phyloP scores from a whole-genome alignment of 148 eudicot species.

The Silene latifolia region DNA sequence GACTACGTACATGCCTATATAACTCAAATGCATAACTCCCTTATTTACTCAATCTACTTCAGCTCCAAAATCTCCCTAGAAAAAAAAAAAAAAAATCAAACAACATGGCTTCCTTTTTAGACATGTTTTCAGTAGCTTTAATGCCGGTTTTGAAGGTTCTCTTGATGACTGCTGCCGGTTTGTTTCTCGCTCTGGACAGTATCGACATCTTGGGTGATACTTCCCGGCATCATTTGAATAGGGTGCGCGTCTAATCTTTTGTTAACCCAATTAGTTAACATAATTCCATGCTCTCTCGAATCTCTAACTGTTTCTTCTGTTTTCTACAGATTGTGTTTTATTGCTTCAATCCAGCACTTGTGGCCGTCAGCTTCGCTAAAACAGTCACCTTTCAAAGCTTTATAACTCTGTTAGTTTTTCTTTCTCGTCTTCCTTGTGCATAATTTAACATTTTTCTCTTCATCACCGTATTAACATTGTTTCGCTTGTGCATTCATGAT shows the following conservation, averaged over 20 bases:
- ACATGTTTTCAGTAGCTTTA: slow-evolving; percentile 21
- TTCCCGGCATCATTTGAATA: slow-evolving; percentile 34
- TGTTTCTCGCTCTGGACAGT: slow-evolving; percentile 33
- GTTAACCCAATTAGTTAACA: neutral
- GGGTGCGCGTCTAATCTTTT: slow-evolving; percentile 19
- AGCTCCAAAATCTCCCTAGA: neutral
- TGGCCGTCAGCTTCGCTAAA: slow-evolving; percentile 38
- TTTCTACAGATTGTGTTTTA: slow-evolving; percentile 33
- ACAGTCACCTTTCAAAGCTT: slow-evolving; percentile 36
- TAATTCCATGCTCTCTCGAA: neutral
- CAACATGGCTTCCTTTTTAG: slow-evolving; percentile 15
- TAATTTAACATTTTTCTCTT: neutral
- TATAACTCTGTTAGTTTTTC: slow-evolving; percentile 30
- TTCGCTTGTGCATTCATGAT: neutral
- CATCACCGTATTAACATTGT: neutral
- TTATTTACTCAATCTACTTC: neutral
- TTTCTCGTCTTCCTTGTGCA: neutral
- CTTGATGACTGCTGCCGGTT: slow-evolving; percentile 40
- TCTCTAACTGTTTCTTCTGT: neutral
- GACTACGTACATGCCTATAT: neutral
- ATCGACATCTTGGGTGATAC: slow-evolving; percentile 38
- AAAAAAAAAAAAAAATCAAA: neutral
- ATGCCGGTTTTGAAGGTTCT: slow-evolving; percentile 46
- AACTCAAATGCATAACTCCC: neutral
- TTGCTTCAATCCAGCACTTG: slow-evolving; percentile 43